These are phyloP conservation scores for Mortierella sp. DNA, from an alignment of 371 early-diverging fungal species.

Conservation along the genomic window DNA sequence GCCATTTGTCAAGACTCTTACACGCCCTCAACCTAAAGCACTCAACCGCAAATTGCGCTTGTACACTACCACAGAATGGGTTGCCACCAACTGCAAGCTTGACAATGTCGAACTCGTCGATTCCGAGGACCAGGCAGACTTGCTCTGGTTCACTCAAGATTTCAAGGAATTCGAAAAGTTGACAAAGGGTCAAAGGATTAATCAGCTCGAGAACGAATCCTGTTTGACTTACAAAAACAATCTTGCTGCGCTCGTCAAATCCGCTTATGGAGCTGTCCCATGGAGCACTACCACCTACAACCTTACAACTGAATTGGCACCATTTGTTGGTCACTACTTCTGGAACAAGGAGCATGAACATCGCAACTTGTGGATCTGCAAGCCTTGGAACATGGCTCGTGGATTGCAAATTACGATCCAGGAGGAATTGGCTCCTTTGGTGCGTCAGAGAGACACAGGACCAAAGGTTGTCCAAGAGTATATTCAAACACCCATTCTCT, in stretches of 20 bases:
- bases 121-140: constrained; percentile 61
- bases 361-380: constrained; percentile 67
- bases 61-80: constrained; percentile 64
- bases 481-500: constrained; percentile 66
- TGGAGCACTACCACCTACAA: constrained; percentile 69
- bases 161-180: constrained; percentile 66
- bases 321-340: constrained; percentile 66
- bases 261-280: constrained; percentile 62
- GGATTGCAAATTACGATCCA: constrained; percentile 64
- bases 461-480: constrained; percentile 70
- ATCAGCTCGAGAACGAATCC: constrained; percentile 67
- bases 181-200: constrained; percentile 61
- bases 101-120: constrained; percentile 62
- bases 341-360: constrained; percentile 55
- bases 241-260: constrained; percentile 63
- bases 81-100: constrained; percentile 64
- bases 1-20: constrained; percentile 36
- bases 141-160: constrained; percentile 66
- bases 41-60: constrained; percentile 49
- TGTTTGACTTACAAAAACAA: constrained; percentile 67
- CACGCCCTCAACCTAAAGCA: constrained; percentile 10
- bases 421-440: constrained; percentile 60
- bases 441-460: constrained; percentile 65
- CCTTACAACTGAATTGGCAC: constrained; percentile 60
- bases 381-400: constrained; percentile 70